Conservation (phyloP, 352 stramenopile species). For the Phytophthora litchii region DNA sequence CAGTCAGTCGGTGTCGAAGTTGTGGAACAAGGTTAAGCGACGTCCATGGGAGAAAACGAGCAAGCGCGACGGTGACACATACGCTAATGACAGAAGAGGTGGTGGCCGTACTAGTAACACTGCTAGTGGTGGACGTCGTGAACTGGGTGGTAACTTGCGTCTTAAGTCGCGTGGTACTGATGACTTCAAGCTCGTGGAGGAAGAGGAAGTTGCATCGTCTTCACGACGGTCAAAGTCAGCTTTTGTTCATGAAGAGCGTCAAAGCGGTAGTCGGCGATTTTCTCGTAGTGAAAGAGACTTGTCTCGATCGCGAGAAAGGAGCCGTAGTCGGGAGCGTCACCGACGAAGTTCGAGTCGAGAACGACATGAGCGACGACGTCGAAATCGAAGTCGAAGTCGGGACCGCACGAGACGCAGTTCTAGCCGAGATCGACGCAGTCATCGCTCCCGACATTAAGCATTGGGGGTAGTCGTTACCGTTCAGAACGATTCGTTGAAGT, state of each 20-base stretch:
- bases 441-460: too few relatives aligned
- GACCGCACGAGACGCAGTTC: constrained; percentile 8
- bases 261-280: constrained; percentile 25
- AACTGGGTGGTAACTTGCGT: constrained; percentile 44
- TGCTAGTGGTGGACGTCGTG: constrained; percentile 22
- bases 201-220: constrained; percentile 35
- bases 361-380: constrained; percentile 20
- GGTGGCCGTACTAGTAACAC: constrained; percentile 16
- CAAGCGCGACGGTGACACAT: constrained; percentile 57
- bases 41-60: constrained; percentile 66
- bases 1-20: constrained; percentile 97
- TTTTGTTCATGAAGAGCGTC: constrained; percentile 15
- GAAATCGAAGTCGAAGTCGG: constrained; percentile 25
- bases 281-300: constrained; percentile 14
- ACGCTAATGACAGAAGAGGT: constrained; percentile 39
- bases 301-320: constrained; percentile 15
- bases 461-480: too few relatives aligned
- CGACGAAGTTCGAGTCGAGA: constrained; percentile 18
- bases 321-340: constrained; percentile 13
- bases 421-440: too few relatives aligned
- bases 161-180: constrained; percentile 45
- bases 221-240: constrained; percentile 17
- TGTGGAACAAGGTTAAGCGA: constrained; percentile 94
- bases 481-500: too few relatives aligned
- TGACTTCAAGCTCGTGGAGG: constrained; percentile 57